Conservation (phyloP, 108 stramenopile genomes). For the Phaeodactylum tricornutum region DNA sequence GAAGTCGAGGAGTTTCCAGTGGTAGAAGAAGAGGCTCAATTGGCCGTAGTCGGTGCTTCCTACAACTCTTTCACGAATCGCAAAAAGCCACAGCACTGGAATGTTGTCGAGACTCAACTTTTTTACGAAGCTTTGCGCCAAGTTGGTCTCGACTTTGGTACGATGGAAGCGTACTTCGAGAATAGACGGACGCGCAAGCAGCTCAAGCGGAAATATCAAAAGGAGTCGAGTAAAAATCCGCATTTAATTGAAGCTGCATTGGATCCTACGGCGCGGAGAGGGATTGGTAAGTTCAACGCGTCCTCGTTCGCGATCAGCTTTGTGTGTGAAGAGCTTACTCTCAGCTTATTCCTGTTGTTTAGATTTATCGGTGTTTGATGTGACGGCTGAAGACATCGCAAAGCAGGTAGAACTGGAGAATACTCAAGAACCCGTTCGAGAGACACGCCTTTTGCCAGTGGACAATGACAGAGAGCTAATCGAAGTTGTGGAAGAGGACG, state of each 20-base stretch:
- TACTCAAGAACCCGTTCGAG: background rate
- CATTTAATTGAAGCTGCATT: constrained; percentile 65
- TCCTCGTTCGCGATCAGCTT: background rate
- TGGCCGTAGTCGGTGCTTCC: constrained; percentile 25
- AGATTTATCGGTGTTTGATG: constrained; percentile 26
- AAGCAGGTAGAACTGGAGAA: background rate
- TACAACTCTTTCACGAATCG: constrained; percentile 37
- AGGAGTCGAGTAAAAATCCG: constrained; percentile 48
- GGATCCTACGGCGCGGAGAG: constrained; percentile 32
- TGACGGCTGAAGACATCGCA: constrained; percentile 9
- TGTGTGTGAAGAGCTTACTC: background rate
- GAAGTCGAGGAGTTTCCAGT: too few species aligned
- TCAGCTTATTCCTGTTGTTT: constrained; percentile 4
- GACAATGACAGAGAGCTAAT: background rate
- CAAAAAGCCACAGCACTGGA: constrained; percentile 38
- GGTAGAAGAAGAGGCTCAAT: constrained; percentile 14
- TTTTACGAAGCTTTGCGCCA: constrained; percentile 67
- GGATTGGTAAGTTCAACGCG: constrained; percentile 17
- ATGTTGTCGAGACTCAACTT: constrained; percentile 45
- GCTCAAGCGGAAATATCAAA: constrained; percentile 65
- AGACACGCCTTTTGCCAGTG: background rate
- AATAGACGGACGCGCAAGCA: constrained; percentile 41
- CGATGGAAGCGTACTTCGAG: constrained; percentile 50
- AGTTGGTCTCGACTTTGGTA: constrained; percentile 68
- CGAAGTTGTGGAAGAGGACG: constrained; percentile 1